Percentiles rank a stretch among this genome's conserved stretches.
Conservation (phyloP, 805 yeast species). For the Kluyveromyces siamensis region DNA sequence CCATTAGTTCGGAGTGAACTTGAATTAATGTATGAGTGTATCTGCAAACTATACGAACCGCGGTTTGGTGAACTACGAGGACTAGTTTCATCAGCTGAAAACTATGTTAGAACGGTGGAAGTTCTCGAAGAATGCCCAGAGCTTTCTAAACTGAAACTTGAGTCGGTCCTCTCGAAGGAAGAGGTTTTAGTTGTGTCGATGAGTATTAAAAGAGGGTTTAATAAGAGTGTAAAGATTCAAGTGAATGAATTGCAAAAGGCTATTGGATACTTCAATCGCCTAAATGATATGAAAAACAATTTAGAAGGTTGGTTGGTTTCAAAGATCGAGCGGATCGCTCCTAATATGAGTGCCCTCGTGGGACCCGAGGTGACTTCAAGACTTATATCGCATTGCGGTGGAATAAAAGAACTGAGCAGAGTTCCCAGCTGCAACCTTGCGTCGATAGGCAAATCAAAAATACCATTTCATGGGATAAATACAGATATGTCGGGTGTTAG, state of each 20-base stretch:
- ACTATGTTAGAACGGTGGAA: conserved; percentile 46
- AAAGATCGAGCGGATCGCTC: conserved; percentile 56
- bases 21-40: conserved; percentile 36
- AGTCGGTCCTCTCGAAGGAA: conserved; percentile 44
- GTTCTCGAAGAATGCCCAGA: conserved; percentile 40
- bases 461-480: conserved; percentile 27
- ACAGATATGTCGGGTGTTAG: conserved; percentile 36
- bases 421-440: conserved; percentile 82
- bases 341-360: conserved; percentile 65
- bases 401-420: conserved; percentile 51
- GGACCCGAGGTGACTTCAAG: conserved; percentile 71
- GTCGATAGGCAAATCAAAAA: conserved; percentile 50
- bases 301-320: conserved; percentile 49
- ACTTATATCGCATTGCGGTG: conserved; percentile 59
- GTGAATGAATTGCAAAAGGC: conserved; percentile 34
- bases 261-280: conserved; percentile 33
- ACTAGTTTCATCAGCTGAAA: conserved; percentile 50
- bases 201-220: conserved; percentile 49
- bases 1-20: conserved; percentile 38
- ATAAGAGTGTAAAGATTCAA: conserved; percentile 27
- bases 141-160: conserved; percentile 28
- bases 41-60: conserved; percentile 44
- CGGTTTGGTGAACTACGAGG: conserved; percentile 67
- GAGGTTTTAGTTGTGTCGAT: conserved; percentile 64
- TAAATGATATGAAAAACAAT: conserved; percentile 34